Conservation (phyloP, 441 rosid genomes). For the Adansonia madagascariensis region DNA sequence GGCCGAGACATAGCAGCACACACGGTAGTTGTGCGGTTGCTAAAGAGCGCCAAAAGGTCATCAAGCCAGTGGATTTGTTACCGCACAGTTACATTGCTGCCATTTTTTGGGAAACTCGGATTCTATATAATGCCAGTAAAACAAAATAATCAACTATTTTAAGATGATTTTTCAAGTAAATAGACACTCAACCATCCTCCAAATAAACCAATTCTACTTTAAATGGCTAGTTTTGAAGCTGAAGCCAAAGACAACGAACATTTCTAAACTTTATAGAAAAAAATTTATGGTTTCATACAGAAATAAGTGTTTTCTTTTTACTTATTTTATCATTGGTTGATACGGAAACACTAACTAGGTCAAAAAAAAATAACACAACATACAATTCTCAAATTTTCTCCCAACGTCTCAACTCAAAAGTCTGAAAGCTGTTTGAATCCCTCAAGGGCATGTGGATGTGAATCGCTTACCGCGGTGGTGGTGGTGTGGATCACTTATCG, state of each 20-base stretch:
- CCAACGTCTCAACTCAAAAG: constrained; percentile 16
- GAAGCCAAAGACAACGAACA: background rate
- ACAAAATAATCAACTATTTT: background rate
- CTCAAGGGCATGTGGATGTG: background rate
- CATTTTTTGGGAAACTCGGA: constrained; percentile 25
- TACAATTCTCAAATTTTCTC: constrained; percentile 26
- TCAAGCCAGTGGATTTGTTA: constrained; percentile 24
- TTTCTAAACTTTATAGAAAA: background rate
- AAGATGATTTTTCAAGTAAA: background rate
- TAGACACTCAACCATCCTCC: background rate
- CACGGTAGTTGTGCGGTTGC: constrained; percentile 26
- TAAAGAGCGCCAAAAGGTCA: constrained; percentile 20
- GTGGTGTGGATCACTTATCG: constrained; percentile 33
- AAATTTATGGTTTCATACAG: background rate
- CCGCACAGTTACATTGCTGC: constrained; percentile 35
- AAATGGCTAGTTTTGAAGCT: background rate
- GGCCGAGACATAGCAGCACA: constrained; percentile 28
- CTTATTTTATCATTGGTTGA: constrained; percentile 28
- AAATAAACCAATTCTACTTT: background rate
- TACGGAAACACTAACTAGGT: constrained; percentile 20
- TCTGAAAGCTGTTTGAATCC: constrained; percentile 20
- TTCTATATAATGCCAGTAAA: constrained; percentile 1
- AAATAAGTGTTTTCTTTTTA: background rate
- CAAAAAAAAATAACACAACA: constrained; percentile 19
- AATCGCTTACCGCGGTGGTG: constrained; percentile 44